Conservation (phyloP, 441 rosid genomes). For the Cnidoscolus chayamansa region DNA sequence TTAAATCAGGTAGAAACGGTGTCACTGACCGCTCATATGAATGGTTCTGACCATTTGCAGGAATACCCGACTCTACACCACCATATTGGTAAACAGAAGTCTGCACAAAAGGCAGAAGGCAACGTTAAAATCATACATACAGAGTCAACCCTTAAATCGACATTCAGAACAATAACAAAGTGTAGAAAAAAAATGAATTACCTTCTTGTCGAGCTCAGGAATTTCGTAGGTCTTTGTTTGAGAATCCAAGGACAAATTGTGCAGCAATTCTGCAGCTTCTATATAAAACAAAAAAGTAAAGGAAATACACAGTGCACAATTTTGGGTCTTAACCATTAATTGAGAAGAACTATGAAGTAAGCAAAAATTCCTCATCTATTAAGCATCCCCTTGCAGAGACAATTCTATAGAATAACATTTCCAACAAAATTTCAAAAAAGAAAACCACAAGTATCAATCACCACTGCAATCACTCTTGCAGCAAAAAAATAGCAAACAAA, state of each 20-base stretch:
- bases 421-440: neutral
- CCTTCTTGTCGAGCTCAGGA: slow-evolving; percentile 74
- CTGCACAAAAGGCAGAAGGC: slow-evolving; percentile 25
- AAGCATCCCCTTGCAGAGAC: neutral
- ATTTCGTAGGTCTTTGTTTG: slow-evolving; percentile 61
- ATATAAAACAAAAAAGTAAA: slow-evolving; percentile 34
- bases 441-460: neutral
- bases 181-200: slow-evolving; percentile 12
- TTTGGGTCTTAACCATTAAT: neutral
- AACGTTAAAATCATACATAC: neutral
- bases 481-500: neutral
- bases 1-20: slow-evolving; percentile 46
- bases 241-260: slow-evolving; percentile 67
- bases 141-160: neutral
- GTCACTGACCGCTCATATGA: slow-evolving; percentile 55
- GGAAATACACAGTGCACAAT: slow-evolving; percentile 25
- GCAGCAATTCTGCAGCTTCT: slow-evolving; percentile 85
- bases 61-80: slow-evolving; percentile 36
- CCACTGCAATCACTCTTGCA: neutral
- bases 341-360: neutral
- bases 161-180: neutral
- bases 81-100: slow-evolving; percentile 56
- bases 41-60: slow-evolving; percentile 52
- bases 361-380: neutral
- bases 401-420: neutral